Evolutionary conservation across 169 alveolate species (phyloP).

Genomic region (Plasmodium vinckei): DNA sequence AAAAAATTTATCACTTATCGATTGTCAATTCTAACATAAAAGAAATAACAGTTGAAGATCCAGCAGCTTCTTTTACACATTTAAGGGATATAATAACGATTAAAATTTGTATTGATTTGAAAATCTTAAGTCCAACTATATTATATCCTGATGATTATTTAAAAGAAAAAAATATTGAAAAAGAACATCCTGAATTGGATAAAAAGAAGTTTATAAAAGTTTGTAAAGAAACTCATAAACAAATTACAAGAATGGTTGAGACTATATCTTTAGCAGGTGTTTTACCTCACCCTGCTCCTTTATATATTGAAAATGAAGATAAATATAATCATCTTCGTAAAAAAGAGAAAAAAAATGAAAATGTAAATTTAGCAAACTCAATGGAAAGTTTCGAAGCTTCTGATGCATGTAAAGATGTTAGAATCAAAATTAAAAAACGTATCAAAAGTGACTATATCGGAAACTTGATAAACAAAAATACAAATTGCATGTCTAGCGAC

Average conservation of each 20-base stretch:
- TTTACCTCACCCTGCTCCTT: conserved; percentile 65
- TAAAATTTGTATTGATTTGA: conserved; percentile 76
- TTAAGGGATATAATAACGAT: conserved; percentile 82
- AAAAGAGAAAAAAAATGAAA: conserved; percentile 57
- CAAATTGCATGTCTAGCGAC: conserved; percentile 67
- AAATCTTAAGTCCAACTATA: conserved; percentile 22
- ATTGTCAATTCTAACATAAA: conserved; percentile 80
- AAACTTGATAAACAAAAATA: conserved; percentile 37
- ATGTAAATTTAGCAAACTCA: conserved; percentile 1
- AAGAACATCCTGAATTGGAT: conserved; percentile 41
- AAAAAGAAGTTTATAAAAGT: conserved; percentile 49
- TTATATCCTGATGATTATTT: conserved; percentile 68
- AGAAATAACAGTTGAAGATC: conserved; percentile 88
- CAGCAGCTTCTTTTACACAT: conserved; percentile 83
- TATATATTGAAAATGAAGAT: conserved; percentile 44
- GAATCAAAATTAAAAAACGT: conserved; percentile 42
- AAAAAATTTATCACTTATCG: conserved; percentile 81
- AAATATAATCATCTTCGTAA: conserved; percentile 13
- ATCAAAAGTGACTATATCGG: conserved; percentile 58
- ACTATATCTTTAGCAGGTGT: conserved; percentile 46
- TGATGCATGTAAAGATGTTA: conserved; percentile 52
- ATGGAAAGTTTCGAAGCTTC: conserved; percentile 67
- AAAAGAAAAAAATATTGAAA: conserved; percentile 42
- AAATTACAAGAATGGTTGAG: conserved; percentile 59
- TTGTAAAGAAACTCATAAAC: conserved; percentile 71